Evolutionary conservation across 495 filamentous ascomycete species (phyloP).

Genomic region (Sabuloglossum arenarium): DNA sequence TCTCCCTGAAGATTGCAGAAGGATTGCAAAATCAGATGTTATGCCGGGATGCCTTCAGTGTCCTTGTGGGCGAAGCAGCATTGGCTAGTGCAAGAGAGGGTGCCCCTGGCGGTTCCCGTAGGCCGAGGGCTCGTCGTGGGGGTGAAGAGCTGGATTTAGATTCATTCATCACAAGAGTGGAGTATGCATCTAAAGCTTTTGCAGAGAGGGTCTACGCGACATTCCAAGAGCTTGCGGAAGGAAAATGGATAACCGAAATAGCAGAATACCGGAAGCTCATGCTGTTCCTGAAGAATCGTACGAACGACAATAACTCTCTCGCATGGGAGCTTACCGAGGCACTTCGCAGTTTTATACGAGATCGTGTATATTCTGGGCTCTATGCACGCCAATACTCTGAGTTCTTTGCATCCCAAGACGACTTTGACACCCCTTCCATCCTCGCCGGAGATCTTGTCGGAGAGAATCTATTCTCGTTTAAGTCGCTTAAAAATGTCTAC

Average conservation of each 20-base stretch:
- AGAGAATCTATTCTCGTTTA: background rate
- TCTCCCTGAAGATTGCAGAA: conserved; percentile 19
- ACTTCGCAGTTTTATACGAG: background rate
- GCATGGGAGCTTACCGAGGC: background rate
- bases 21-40: background rate
- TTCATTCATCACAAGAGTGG: background rate
- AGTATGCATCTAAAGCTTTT: background rate
- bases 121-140: background rate
- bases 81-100: background rate
- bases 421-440: background rate
- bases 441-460: background rate
- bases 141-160: background rate
- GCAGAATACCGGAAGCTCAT: background rate
- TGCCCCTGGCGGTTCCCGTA: background rate
- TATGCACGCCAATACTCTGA: no score
- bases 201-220: background rate
- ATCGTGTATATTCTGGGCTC: background rate
- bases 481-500: background rate
- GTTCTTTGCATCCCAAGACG: background rate
- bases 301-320: background rate
- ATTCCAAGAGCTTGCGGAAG: background rate
- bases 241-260: background rate
- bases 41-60: background rate
- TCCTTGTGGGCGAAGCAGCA: background rate
- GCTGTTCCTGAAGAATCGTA: background rate